Evolutionary conservation across 768 basidiomycete species (phyloP).

Genomic region (Amanita molliuscula): DNA sequence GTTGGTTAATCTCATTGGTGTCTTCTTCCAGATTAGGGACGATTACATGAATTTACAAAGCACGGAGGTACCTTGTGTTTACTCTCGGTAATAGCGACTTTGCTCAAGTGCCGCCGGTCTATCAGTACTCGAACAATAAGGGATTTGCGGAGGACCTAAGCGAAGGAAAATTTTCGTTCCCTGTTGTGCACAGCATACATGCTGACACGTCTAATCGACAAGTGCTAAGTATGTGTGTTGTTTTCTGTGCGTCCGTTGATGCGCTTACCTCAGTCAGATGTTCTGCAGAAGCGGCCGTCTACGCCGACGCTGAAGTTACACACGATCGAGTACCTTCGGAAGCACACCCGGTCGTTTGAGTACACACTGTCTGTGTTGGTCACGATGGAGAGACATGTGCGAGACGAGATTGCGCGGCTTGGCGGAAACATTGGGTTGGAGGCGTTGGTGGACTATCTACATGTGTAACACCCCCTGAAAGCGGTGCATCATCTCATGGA

Average conservation of each 20-base stretch:
- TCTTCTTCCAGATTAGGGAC: conserved; percentile 96
- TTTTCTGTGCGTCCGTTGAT: background rate
- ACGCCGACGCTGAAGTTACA: conserved; percentile 75
- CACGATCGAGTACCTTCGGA: conserved; percentile 67
- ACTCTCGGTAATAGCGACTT: background rate
- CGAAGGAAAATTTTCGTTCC: conserved; percentile 98
- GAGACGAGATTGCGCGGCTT: conserved; percentile 55
- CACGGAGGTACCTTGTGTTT: conserved; percentile 44
- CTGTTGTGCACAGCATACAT: conserved; percentile 82
- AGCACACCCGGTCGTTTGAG: conserved; percentile 74
- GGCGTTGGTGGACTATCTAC: conserved; percentile 43
- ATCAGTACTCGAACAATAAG: conserved; percentile 73
- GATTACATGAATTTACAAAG: conserved; percentile 95
- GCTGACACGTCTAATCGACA: conserved; percentile 68
- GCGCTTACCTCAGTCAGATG: conserved; percentile 37
- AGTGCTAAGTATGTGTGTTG: conserved; percentile 59
- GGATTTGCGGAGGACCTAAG: conserved; percentile 91
- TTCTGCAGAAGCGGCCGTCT: conserved; percentile 80
- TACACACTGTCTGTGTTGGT: conserved; percentile 70
- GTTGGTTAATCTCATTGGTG: conserved; percentile 85
- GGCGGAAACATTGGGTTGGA: conserved; percentile 69
- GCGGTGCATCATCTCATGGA: conserved; percentile 4
- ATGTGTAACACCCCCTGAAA: conserved; percentile 16
- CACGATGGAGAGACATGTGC: conserved; percentile 56
- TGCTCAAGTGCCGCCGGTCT: background rate